A percentile compares a stretch with the other conserved stretches of the same genome.
Evolutionary conservation across 164 flowering plant species (phyloP).

Genomic region (Taxillus chinensis): DNA sequence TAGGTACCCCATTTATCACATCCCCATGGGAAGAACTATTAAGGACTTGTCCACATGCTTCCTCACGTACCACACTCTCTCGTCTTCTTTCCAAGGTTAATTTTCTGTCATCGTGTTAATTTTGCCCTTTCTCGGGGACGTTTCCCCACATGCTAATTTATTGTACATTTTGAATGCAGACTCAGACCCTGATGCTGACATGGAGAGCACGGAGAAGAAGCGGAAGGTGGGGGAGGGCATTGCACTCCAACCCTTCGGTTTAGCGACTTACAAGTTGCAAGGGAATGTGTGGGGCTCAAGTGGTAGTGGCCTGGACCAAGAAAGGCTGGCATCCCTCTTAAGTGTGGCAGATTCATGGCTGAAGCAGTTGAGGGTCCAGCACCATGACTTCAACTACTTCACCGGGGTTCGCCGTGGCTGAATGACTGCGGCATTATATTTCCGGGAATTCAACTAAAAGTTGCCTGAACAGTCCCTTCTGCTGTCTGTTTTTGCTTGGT

Average conservation of each 20-base stretch:
- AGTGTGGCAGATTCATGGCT: constrained; percentile 97
- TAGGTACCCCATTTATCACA: constrained; percentile 97
- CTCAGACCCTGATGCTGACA: constrained; percentile 42
- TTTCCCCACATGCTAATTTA: not conserved
- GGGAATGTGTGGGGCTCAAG: constrained; percentile 73
- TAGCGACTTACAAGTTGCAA: constrained; percentile 94
- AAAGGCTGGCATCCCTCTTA: constrained; percentile 50
- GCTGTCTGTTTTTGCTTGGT: too few relatives aligned
- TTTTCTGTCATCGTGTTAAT: not conserved
- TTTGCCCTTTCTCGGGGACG: not conserved
- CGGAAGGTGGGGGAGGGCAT: constrained; percentile 48
- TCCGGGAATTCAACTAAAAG: too few relatives aligned
- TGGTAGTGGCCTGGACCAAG: constrained; percentile 54
- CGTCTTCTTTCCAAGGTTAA: constrained; percentile 90
- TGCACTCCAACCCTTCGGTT: constrained; percentile 66
- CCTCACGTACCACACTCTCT: constrained; percentile 93
- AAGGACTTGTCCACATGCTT: constrained; percentile 89
- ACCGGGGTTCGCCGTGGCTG: constrained; percentile 49
- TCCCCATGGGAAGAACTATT: constrained; percentile 86
- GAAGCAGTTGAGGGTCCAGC: constrained; percentile 84
- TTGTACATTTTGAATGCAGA: constrained; percentile 18
- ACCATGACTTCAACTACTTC: constrained; percentile 90
- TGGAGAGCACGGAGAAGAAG: constrained; percentile 23
- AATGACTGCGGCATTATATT: not conserved
- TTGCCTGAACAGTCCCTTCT: too few relatives aligned